Evolutionary conservation across 2,329 filamentous ascomycete genomes (phyloP).

Genomic region (Cercospora sojina): DNA sequence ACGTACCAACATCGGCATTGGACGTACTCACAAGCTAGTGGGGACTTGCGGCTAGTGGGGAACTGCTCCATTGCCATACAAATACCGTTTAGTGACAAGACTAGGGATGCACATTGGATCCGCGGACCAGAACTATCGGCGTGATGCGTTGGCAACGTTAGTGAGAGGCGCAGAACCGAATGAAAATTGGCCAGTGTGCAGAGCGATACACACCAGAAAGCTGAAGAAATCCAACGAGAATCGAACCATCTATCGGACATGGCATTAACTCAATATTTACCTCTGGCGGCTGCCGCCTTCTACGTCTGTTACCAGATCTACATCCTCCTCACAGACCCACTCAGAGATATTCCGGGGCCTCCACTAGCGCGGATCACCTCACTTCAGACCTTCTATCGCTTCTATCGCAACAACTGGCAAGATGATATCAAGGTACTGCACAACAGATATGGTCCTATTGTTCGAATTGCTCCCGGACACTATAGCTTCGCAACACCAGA

Average conservation of each 20-base stretch:
- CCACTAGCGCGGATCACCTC: slow-evolving; percentile 18
- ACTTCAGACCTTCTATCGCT: slow-evolving; percentile 16
- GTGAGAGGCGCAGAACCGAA: background rate
- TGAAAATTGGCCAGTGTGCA: background rate
- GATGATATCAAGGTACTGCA: slow-evolving; percentile 47
- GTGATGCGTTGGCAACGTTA: slow-evolving; percentile 11
- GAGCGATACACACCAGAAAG: background rate
- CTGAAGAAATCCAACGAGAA: background rate
- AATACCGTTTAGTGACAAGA: slow-evolving; percentile 5
- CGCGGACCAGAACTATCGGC: slow-evolving; percentile 5
- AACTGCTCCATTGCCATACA: background rate
- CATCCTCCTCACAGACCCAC: slow-evolving; percentile 10
- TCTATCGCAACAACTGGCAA: slow-evolving; percentile 20
- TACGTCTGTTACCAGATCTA: slow-evolving; percentile 11
- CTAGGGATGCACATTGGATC: slow-evolving; percentile 7
- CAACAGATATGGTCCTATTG: slow-evolving; percentile 64
- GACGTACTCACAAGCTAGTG: background rate
- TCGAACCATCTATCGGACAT: background rate
- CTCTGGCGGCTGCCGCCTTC: background rate
- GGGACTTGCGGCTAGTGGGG: background rate
- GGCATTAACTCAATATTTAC: slow-evolving; percentile 2
- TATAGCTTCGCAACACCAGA: slow-evolving; percentile 68
- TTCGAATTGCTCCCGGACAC: slow-evolving; percentile 72
- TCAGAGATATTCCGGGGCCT: slow-evolving; percentile 19
- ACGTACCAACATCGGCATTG: background rate